These are phyloP conservation scores for Linnemannia exigua DNA, from an alignment of 192 early-diverging fungal genomes.

Conservation along the genomic window DNA sequence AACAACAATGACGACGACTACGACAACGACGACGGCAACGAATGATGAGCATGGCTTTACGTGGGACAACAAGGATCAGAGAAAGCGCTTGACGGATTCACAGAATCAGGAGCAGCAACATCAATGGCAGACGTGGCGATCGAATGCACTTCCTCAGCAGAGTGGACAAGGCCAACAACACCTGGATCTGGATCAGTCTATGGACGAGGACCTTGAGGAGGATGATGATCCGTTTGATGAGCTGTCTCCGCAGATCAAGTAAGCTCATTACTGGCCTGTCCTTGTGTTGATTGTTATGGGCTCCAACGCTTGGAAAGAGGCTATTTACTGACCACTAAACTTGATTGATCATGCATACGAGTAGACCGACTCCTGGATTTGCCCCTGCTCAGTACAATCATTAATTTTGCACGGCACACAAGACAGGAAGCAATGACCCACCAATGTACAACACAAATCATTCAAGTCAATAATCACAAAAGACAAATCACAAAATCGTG, in stretches of 20 bases:
- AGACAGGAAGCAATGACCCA: not conserved
- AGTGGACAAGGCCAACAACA: not conserved
- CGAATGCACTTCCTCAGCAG: not conserved
- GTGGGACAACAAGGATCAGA: not conserved
- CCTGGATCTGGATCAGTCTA: constrained; percentile 15
- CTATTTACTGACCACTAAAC: no score
- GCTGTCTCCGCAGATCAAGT: constrained; percentile 25
- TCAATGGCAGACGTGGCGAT: constrained; percentile 36
- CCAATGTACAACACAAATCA: not conserved
- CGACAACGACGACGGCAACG: not conserved
- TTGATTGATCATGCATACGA: not conserved
- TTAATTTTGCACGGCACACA: not conserved
- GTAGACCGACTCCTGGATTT: constrained; percentile 40
- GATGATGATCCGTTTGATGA: constrained; percentile 13
- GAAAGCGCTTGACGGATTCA: not conserved
- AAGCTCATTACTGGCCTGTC: no score
- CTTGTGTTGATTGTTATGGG: not conserved
- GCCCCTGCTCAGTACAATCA: constrained; percentile 42
- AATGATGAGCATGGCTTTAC: not conserved
- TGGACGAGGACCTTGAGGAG: constrained; percentile 11
- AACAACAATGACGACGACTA: not conserved
- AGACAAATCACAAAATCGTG: not conserved
- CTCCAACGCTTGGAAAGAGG: no score
- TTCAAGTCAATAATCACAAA: not conserved
- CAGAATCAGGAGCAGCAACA: not conserved